Evolutionary conservation across 768 basidiomycete species (phyloP), one percentile per base, ranked within the genome.

Genomic region (Coprinopsis cinerea): DNA sequence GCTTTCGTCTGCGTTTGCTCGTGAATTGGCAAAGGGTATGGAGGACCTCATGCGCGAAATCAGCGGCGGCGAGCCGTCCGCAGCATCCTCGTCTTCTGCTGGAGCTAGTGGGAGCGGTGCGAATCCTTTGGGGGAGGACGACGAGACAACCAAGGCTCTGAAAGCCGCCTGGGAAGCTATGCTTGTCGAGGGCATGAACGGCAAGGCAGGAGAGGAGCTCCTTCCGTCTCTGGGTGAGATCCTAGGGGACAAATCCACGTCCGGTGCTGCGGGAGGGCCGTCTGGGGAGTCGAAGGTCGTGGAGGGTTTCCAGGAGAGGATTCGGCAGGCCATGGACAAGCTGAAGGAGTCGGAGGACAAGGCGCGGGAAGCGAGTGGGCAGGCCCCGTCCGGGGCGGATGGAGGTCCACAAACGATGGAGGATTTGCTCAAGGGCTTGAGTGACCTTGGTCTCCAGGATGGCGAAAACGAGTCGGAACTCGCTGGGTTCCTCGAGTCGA

Each of bases 251-350:
- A 47, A 46, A 35, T 18, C 50, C 14, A n/a, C 27, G 3, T n/a
- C 37, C 9, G 2, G 43, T 13, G n/a, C 42, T 3, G 1, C 45
- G 5, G 30, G 14, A 3, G 18, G 30, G n/a, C 35, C 37, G 2
- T 27, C 30, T 26, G 26, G 25, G 4, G 30, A 32, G 20, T 37
- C 54, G 9, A 11, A 36, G 26, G 41, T 23, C 9, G 50, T 57
- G 2, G 56, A 50, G 24, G 47, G 72, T 50, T 93, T 90, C 66
- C 87, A 88, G 66, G 73, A 76, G 10, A 78, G 73, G 51, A 83
- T 92, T 44, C 75, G 75, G 52, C 76, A 81, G 57, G 79, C 91
- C 4, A 82, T 89, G 80, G 76, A 82, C 34, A 85, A 85, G 64
- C 65, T 91, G 52, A 82, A 78, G 59, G 75, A 82, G 62, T 83